Percentiles rank a stretch among this genome's conserved stretches.
Evolutionary conservation across 2,329 filamentous ascomycete species (phyloP).

Genomic region (Penicillium sp.): DNA sequence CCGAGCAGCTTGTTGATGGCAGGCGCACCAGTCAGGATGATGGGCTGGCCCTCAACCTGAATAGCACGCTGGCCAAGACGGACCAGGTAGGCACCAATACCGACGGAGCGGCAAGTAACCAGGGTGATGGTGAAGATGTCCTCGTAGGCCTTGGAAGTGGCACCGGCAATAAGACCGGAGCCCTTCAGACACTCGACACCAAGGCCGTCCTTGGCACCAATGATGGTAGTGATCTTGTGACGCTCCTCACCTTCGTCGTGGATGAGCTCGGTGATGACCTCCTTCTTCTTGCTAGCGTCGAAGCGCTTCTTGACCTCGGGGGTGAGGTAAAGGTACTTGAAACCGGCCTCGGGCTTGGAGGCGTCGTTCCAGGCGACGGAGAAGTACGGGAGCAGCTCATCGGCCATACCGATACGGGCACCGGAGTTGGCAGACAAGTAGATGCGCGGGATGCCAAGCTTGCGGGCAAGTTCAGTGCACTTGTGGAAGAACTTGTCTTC

Average conservation of each 20-base stretch:
- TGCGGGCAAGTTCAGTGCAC: constrained; percentile 92
- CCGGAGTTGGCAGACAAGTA: constrained; percentile 99
- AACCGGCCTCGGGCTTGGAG: constrained; percentile 75
- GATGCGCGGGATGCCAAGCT: constrained; percentile 90
- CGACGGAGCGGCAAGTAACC: constrained; percentile 95
- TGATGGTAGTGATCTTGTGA: constrained; percentile 87
- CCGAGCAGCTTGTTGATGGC: constrained; percentile 98
- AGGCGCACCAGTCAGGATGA: constrained; percentile 94
- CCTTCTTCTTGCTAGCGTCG: constrained; percentile 67
- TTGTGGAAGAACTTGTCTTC: constrained; percentile 99
- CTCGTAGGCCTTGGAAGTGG: constrained; percentile 93
- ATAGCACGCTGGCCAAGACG: constrained; percentile 97
- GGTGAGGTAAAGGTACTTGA: constrained; percentile 95
- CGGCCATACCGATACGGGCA: constrained; percentile 92
- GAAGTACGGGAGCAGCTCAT: constrained; percentile 95
- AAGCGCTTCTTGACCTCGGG: constrained; percentile 82
- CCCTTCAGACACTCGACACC: constrained; percentile 97
- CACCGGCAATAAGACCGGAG: constrained; percentile 96
- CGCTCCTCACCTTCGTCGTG: constrained; percentile 82
- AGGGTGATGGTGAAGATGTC: constrained; percentile 98
- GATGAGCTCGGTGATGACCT: constrained; percentile 83
- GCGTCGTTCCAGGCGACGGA: constrained; percentile 93
- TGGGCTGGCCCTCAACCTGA: constrained; percentile 97
- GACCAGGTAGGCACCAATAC: constrained; percentile 98
- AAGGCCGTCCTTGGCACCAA: constrained; percentile 90